These are phyloP conservation scores for Ustilago shanxiensis DNA, from an alignment of 1,284 basidiomycete species.

Conservation along the genomic window DNA sequence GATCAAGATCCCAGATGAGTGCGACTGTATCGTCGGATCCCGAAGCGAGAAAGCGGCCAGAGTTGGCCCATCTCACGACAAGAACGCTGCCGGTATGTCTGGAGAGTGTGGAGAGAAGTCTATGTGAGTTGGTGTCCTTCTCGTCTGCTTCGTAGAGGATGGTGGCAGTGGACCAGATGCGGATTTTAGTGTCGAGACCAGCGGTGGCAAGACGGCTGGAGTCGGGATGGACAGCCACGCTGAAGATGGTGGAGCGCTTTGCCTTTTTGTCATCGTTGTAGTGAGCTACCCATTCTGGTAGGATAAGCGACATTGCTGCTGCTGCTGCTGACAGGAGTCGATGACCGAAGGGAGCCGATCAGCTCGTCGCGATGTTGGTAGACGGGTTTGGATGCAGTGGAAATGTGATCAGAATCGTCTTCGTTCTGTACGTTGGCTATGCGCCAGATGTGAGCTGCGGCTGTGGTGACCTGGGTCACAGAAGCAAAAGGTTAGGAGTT, in stretches of 20 bases:
- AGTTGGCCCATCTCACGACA: conserved; percentile 94
- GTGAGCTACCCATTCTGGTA: conserved; percentile 69
- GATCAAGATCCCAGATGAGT: conserved; percentile 95
- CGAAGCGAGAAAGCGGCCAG: conserved; percentile 91
- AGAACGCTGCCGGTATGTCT: conserved; percentile 96
- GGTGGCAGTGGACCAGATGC: conserved; percentile 95
- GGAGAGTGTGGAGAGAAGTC: conserved; percentile 87
- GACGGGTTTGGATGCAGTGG: neutral
- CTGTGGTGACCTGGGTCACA: no score
- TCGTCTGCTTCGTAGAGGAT: conserved; percentile 83
- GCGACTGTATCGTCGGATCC: conserved; percentile 95
- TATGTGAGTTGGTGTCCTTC: conserved; percentile 80
- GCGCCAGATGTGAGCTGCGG: no score
- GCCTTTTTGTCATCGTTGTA: conserved; percentile 71
- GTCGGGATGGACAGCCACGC: conserved; percentile 93
- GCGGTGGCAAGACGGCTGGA: conserved; percentile 95
- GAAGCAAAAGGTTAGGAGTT: no score
- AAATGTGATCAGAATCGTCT: neutral
- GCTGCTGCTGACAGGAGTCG: neutral
- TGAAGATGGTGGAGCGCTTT: conserved; percentile 89
- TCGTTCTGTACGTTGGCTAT: neutral
- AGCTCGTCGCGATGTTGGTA: neutral
- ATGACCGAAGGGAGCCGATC: conserved; percentile 8
- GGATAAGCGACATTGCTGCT: conserved; percentile 59
- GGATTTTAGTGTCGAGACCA: conserved; percentile 90